Conservation (phyloP, 2,329 filamentous ascomycete genomes). For the Chalaropsis thielavioides region DNA sequence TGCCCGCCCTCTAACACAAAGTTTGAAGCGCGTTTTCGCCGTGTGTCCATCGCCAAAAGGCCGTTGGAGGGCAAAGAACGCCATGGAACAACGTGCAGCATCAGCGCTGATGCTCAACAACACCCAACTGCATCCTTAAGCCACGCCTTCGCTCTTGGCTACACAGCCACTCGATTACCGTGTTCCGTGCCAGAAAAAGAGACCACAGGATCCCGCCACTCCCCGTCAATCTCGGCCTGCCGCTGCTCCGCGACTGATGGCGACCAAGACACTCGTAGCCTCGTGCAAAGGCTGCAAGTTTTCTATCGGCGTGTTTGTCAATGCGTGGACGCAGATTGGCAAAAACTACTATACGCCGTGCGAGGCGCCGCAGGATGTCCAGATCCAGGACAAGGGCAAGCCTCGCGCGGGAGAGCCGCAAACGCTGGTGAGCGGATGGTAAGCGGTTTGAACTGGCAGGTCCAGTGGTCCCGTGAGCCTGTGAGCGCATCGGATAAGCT, state of each 20-base stretch:
- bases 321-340: constrained; percentile 30
- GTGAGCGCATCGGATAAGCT: no score
- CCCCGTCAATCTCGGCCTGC: background rate
- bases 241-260: background rate
- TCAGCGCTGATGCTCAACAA: background rate
- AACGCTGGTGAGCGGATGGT: constrained; percentile 28
- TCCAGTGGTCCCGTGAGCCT: no score
- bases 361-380: constrained; percentile 20
- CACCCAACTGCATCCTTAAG: background rate
- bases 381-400: constrained; percentile 21
- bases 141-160: background rate
- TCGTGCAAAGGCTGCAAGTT: constrained; percentile 26
- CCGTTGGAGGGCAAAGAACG: background rate
- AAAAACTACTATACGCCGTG: constrained; percentile 29
- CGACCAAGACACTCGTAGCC: constrained; percentile 18
- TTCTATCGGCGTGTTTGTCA: constrained; percentile 24
- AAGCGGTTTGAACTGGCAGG: constrained; percentile 8
- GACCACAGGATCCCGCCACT: background rate
- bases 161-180: background rate
- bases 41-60: background rate
- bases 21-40: background rate
- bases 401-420: constrained; percentile 24
- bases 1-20: background rate
- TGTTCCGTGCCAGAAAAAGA: background rate
- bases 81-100: background rate